phyloP scores from a whole-genome alignment of 2,329 filamentous ascomycete species.

The Fusarium subglutinans region DNA sequence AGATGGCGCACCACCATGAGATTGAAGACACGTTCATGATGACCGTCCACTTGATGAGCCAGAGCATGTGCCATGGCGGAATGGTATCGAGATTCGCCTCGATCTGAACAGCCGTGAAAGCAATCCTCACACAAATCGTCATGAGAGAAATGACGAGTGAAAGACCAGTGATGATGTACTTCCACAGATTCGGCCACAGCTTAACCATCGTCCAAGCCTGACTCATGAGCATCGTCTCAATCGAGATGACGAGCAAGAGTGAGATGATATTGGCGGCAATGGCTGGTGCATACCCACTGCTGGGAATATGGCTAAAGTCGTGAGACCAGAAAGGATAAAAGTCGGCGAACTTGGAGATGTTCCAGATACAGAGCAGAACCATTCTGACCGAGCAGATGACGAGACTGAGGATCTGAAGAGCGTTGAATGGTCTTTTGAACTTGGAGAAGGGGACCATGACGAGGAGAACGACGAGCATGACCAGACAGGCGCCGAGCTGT shows the following conservation, averaged over 20 bases:
- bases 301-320: constrained; percentile 62
- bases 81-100: constrained; percentile 40
- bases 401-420: constrained; percentile 71
- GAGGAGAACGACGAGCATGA: constrained; percentile 73
- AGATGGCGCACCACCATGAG: constrained; percentile 65
- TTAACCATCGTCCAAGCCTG: constrained; percentile 64
- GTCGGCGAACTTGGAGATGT: constrained; percentile 67
- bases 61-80: constrained; percentile 42
- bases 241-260: constrained; percentile 55
- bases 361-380: constrained; percentile 66
- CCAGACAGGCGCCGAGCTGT: constrained; percentile 74
- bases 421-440: constrained; percentile 69
- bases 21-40: constrained; percentile 54
- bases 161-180: constrained; percentile 41
- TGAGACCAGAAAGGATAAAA: constrained; percentile 67
- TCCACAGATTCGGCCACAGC: constrained; percentile 55
- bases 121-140: constrained; percentile 47
- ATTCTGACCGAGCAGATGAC: constrained; percentile 68
- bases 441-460: constrained; percentile 73
- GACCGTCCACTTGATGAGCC: constrained; percentile 52
- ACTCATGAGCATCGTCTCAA: constrained; percentile 59
- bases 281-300: constrained; percentile 48
- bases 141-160: constrained; percentile 50
- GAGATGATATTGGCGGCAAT: constrained; percentile 54
- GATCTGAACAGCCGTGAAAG: constrained; percentile 50